Percentiles rank a stretch among this genome's conserved stretches.
Conservation (phyloP, 2,329 filamentous ascomycete genomes). For the Ophiostoma fasciatum region DNA sequence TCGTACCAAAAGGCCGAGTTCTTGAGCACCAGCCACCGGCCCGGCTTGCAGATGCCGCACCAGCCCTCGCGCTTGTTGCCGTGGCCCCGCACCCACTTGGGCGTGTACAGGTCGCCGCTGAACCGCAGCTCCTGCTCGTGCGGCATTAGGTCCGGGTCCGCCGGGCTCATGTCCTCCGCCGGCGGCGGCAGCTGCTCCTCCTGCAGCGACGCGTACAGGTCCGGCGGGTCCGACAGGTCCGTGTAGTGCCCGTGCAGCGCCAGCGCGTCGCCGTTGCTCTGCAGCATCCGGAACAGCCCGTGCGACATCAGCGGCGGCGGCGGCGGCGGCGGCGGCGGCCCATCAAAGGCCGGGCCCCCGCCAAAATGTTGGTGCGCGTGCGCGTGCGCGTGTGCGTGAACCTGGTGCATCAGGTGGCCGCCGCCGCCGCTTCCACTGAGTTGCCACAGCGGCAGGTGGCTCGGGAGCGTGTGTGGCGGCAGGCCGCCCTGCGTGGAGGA, state of each 20-base stretch:
- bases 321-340: constrained; percentile 26
- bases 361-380: no score
- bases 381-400: no score
- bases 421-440: constrained; percentile 16
- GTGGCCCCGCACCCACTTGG: constrained; percentile 69
- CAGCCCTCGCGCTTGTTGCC: constrained; percentile 81
- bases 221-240: constrained; percentile 59
- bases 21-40: constrained; percentile 74
- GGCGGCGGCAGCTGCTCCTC: constrained; percentile 62
- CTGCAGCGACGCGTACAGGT: constrained; percentile 59
- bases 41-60: constrained; percentile 79
- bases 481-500: constrained; percentile 1
- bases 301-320: constrained; percentile 53
- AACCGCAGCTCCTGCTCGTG: constrained; percentile 70
- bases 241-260: constrained; percentile 54
- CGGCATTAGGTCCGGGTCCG: constrained; percentile 59
- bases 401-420: not conserved
- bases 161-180: constrained; percentile 67
- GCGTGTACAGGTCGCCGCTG: constrained; percentile 69
- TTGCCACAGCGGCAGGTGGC: constrained; percentile 3
- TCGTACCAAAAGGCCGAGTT: constrained; percentile 92
- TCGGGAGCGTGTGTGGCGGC: constrained; percentile 7
- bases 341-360: constrained; percentile 36
- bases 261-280: constrained; percentile 59
- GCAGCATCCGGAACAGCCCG: constrained; percentile 56